A percentile compares a stretch with the other conserved stretches of the same genome.
Evolutionary conservation across 805 yeast species (phyloP).

Genomic region (Cyberlindnera euphorbiae): DNA sequence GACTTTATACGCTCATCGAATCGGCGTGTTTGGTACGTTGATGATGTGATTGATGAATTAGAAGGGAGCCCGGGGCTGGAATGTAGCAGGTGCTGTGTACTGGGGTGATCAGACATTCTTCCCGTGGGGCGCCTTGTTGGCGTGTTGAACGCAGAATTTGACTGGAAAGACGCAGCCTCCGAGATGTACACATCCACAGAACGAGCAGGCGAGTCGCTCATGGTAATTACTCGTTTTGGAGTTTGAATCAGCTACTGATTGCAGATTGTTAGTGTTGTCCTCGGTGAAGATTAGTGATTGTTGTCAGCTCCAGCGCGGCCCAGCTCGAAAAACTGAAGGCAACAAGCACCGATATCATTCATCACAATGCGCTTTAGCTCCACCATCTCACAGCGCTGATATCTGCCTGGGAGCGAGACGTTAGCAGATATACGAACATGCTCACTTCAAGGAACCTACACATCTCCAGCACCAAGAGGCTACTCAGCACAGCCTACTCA

Average conservation of each 20-base stretch:
- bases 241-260: neutral
- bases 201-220: slow-evolving; percentile 4
- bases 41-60: slow-evolving; percentile 13
- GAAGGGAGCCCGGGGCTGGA: slow-evolving; percentile 15
- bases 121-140: slow-evolving; percentile 6
- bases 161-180: slow-evolving; percentile 14
- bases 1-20: slow-evolving; percentile 22
- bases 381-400: no score
- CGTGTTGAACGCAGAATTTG: slow-evolving; percentile 10
- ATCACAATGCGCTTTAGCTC: no score
- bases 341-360: no score
- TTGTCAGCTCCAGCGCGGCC: no score
- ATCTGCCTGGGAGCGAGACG: no score
- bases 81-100: no score
- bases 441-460: no score
- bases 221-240: neutral
- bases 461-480: neutral
- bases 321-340: no score
- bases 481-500: neutral
- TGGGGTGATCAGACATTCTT: neutral
- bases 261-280: neutral
- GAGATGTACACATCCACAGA: slow-evolving; percentile 7
- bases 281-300: neutral
- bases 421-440: no score
- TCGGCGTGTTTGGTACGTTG: slow-evolving; percentile 6